A percentile compares a stretch with the other conserved stretches of the same genome.
phyloP scores from a whole-genome alignment of 805 yeast genomes.

The Ogataea kodamae region DNA sequence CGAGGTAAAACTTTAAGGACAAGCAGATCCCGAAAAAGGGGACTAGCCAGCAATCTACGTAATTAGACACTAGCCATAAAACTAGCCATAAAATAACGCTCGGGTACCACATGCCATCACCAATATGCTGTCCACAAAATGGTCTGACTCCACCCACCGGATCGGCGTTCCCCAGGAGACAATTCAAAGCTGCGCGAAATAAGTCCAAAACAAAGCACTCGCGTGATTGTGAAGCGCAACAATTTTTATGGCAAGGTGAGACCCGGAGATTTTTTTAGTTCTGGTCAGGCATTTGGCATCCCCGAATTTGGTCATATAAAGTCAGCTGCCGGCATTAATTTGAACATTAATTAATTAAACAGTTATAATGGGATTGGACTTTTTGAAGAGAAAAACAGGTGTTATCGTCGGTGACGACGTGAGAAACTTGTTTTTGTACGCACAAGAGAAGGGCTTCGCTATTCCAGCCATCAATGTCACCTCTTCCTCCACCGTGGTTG shows the following conservation, averaged over 20 bases:
- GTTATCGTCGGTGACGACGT: slow-evolving; percentile 99
- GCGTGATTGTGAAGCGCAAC: slow-evolving; percentile 5
- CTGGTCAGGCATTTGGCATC: slow-evolving; percentile 8
- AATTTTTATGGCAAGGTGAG: slow-evolving; percentile 17
- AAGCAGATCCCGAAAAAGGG: no score
- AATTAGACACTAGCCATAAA: no score
- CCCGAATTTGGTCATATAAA: slow-evolving; percentile 10
- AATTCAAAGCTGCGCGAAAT: not conserved
- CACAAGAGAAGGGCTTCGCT: slow-evolving; percentile 90
- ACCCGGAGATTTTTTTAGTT: slow-evolving; percentile 24
- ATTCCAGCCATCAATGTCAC: slow-evolving; percentile 99
- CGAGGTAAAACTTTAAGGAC: no score
- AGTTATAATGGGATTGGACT: slow-evolving; percentile 46
- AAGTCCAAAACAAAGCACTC: slow-evolving; percentile 5
- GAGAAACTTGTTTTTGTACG: slow-evolving; percentile 78
- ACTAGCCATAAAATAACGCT: no score
- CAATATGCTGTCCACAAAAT: no score
- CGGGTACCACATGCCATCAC: no score
- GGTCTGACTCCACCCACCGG: no score
- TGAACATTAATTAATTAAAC: slow-evolving; percentile 1
- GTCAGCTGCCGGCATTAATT: slow-evolving; percentile 6
- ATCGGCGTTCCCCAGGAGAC: slow-evolving; percentile 6
- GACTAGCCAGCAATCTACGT: no score
- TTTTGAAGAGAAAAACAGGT: slow-evolving; percentile 88
- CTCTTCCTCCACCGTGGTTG: slow-evolving; percentile 93